Conservation (phyloP, 495 filamentous ascomycete species). For the Astrocystis sublimbata region DNA sequence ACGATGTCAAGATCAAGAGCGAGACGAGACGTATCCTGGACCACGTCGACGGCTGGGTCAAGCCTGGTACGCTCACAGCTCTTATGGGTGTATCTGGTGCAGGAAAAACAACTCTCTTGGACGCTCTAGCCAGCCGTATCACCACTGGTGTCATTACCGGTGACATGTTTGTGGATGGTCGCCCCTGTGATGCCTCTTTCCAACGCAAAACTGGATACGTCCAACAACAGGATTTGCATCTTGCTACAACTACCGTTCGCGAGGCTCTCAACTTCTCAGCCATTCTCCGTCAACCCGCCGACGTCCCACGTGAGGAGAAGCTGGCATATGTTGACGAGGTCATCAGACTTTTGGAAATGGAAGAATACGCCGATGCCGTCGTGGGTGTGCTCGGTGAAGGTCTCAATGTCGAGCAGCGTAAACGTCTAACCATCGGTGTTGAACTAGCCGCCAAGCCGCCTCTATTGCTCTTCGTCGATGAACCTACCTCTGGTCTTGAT, state of each 20-base stretch:
- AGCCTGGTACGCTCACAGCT: slow-evolving; percentile 87
- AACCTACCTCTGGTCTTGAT: slow-evolving; percentile 83
- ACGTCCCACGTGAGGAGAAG: slow-evolving; percentile 70
- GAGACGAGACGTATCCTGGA: slow-evolving; percentile 75
- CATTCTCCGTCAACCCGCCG: slow-evolving; percentile 76
- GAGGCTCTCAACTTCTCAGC: slow-evolving; percentile 85
- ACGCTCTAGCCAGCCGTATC: slow-evolving; percentile 74
- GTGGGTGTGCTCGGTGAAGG: slow-evolving; percentile 88
- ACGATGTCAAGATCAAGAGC: slow-evolving; percentile 85
- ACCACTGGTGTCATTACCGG: slow-evolving; percentile 85
- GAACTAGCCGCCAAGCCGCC: slow-evolving; percentile 89
- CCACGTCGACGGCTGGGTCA: slow-evolving; percentile 86
- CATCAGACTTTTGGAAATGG: slow-evolving; percentile 86
- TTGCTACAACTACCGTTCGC: slow-evolving; percentile 81
- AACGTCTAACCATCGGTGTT: slow-evolving; percentile 86
- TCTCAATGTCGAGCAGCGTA: slow-evolving; percentile 90
- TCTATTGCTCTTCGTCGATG: slow-evolving; percentile 88
- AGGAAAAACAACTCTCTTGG: slow-evolving; percentile 72
- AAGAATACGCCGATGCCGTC: slow-evolving; percentile 81
- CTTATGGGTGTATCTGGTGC: slow-evolving; percentile 78
- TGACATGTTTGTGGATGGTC: slow-evolving; percentile 82
- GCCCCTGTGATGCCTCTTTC: slow-evolving; percentile 74
- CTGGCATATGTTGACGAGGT: slow-evolving; percentile 86
- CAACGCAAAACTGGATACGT: slow-evolving; percentile 94
- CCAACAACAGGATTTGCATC: slow-evolving; percentile 92